Evolutionary conservation across 2,329 filamentous ascomycete genomes (phyloP).

Genomic region (Trichoderma sp.): DNA sequence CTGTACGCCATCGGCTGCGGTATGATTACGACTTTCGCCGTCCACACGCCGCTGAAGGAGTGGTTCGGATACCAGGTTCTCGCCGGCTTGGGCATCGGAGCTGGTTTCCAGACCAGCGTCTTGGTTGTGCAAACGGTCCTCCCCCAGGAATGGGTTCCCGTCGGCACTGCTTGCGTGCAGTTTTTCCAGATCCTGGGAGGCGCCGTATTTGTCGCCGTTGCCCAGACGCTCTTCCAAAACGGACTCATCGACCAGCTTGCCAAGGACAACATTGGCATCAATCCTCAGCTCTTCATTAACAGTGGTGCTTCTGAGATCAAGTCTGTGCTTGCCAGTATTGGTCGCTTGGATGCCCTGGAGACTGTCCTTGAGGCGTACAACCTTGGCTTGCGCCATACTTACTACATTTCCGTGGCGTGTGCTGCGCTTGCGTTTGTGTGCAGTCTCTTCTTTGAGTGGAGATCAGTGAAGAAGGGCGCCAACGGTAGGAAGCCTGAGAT

Average conservation of each 20-base stretch:
- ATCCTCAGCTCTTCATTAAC: constrained; percentile 52
- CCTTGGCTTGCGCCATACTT: constrained; percentile 51
- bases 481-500: constrained; percentile 34
- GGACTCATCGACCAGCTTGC: constrained; percentile 56
- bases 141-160: constrained; percentile 49
- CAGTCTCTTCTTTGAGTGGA: constrained; percentile 52
- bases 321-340: constrained; percentile 45
- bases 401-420: constrained; percentile 54
- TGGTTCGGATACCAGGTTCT: constrained; percentile 64
- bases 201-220: constrained; percentile 64
- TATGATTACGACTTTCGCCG: constrained; percentile 55
- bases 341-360: constrained; percentile 44
- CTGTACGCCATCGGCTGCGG: constrained; percentile 51
- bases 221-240: constrained; percentile 69
- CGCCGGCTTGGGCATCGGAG: constrained; percentile 54
- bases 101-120: constrained; percentile 51
- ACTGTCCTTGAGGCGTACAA: constrained; percentile 53
- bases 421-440: constrained; percentile 49
- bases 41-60: constrained; percentile 47
- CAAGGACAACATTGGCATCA: constrained; percentile 47
- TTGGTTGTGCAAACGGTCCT: constrained; percentile 56
- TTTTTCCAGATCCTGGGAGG: constrained; percentile 69
- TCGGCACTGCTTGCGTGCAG: constrained; percentile 53
- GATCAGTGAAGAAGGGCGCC: constrained; percentile 52
- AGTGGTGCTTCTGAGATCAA: constrained; percentile 55